Evolutionary conservation across 139 green algal species (phyloP), one percentile per base, ranked within the genome.

Genomic region (Coelastrella sp.): DNA sequence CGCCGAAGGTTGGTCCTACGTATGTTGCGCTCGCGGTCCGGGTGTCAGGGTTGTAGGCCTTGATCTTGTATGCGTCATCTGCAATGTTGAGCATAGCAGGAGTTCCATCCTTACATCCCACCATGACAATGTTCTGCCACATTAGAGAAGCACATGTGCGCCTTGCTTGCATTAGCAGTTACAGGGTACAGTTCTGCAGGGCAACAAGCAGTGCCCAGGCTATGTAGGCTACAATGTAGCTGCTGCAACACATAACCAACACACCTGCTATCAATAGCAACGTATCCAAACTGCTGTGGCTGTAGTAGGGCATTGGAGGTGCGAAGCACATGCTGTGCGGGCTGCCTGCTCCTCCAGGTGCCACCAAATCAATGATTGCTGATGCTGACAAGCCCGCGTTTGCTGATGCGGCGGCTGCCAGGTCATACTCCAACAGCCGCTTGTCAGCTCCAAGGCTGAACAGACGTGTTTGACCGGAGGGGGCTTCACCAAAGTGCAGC

Each of bases 401-500:
- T 6, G 93, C 81, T 5, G 88, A 83, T 13, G 20, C 11, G 20
- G 60, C 90, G 4, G 10, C 80, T 5, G 84, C 87, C 16, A 97
- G 86, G 85, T 98, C 93, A 81, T 96, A 98, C 90, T 97, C 94
- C 7, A 93, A 90, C 6, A 98, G 76, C 5, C 91, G 90, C 2
- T 90, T 86, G 73, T 98, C 96, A 7, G 81, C 86, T n/a, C 95
- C 95, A n/a, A 97, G 47, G 5, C 92, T 96, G 80, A 97, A 96
- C 14, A 97, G 91, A 32, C 93, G 93, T 1, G 93, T 96, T 66
- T 94, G 86, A n/a, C 94, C 94, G 6, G 90, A 86, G 5, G 93
- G 93, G 7, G 93, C 92, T 86, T 96, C 93, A 7, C 93, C 95
- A 92, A 97, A 97, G 11, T 81, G 66, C 58, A 97, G 71, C 0